Conservation (phyloP, 2,329 filamentous ascomycete genomes). For the Fusarium praegraminearum region DNA sequence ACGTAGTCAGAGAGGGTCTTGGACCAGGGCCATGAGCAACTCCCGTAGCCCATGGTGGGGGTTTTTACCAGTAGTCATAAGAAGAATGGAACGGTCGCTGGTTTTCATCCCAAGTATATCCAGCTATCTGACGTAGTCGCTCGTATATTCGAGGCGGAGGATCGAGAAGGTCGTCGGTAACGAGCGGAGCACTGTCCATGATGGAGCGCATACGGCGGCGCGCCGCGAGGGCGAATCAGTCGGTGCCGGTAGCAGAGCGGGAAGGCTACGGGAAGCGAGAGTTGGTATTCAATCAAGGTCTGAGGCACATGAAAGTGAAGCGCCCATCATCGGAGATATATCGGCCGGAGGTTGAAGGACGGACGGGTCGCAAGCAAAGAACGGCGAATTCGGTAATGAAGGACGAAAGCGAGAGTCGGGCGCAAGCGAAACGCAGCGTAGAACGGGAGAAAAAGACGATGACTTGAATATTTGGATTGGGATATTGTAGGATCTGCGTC, state of each 20-base stretch:
- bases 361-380: conserved; percentile 12
- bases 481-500: conserved; percentile 36
- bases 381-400: conserved; percentile 1
- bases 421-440: conserved; percentile 17
- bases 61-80: conserved; percentile 85
- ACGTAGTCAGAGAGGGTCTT: conserved; percentile 26
- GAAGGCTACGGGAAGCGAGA: conserved; percentile 40
- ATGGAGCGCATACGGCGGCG: conserved; percentile 49
- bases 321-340: conserved; percentile 51
- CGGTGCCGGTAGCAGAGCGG: conserved; percentile 33
- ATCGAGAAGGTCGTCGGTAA: conserved; percentile 68
- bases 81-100: conserved; percentile 70
- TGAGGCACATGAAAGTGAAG: conserved; percentile 46
- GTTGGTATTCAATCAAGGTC: conserved; percentile 47
- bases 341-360: conserved; percentile 32
- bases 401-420: conserved; percentile 15
- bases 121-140: conserved; percentile 77
- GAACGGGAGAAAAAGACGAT: not conserved
- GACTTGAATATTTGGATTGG: conserved; percentile 8
- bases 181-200: conserved; percentile 65
- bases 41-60: not conserved
- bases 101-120: conserved; percentile 81
- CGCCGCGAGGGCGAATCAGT: conserved; percentile 42
- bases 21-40: not conserved
- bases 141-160: conserved; percentile 78